Base-by-base conservation (phyloP, 768 basidiomycete species). In the Mycena vulgaris region DNA sequence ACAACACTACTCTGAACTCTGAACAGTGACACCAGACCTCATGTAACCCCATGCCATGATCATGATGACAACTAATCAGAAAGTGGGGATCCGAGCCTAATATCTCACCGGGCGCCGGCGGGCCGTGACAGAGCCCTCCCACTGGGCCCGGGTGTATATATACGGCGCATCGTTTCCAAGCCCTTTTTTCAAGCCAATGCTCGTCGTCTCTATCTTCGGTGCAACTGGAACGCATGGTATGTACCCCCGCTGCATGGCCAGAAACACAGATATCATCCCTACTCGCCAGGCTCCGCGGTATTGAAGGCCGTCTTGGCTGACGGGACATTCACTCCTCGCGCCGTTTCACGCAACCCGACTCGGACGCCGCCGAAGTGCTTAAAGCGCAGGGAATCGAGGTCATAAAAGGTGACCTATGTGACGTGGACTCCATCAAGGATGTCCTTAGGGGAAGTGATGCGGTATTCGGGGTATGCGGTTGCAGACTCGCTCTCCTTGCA, bases 271-370 rank as follows among this genome's bases (percentile, higher is more conserved):
- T n/a, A n/a, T n/a, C n/a, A n/a, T n/a, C n/a, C 49, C 6, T 2
- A 51, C 28, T 40, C 40, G 14, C 19, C 11, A 67, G 66, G 66
- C 25, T 52, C 53, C 30, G 27, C 75, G 23, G 73, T 75, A 6
- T 47, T 74, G 10, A 31, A 68, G 2, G 62, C 73, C 10, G 52
- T 74, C 9, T 66, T 75, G 5, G 52, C 49, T 2, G 70, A 74
- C 40, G 72, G 72, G 27, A 75, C 69, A n/a, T 75, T 63, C 53
- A 74, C 63, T 14, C 72, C 73, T 21, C 75, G 75, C 40, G 75
- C 70, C 5, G 61, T 74, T 16, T 63, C 72, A 7, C 72, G 75
- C 30, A 67, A 71, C 27, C 61, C 6, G 23, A 57, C 21, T 69
- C 70, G 9, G 70, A 61, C 8, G 65, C 37, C 2, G 53, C 61